Conservation (phyloP, 2,329 filamentous ascomycete species). For the Stromatinia cepivora region DNA sequence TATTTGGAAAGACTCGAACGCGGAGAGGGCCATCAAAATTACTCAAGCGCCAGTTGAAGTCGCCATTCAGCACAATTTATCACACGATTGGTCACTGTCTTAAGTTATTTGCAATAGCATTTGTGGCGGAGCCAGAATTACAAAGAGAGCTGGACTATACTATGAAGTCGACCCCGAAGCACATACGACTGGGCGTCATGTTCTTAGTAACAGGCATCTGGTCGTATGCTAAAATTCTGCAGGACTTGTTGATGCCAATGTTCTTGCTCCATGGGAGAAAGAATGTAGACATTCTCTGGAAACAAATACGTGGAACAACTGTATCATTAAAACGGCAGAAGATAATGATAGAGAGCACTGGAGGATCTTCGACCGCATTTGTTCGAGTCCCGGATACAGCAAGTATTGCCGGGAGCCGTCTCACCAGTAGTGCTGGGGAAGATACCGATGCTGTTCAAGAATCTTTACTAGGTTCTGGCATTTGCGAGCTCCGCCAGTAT, state of each 20-base stretch:
- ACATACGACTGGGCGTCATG: slow-evolving; percentile 40
- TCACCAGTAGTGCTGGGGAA: not conserved
- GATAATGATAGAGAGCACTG: slow-evolving; percentile 49
- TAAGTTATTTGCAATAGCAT: slow-evolving; percentile 47
- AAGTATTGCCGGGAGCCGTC: not conserved
- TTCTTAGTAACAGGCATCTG: slow-evolving; percentile 39
- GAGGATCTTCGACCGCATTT: slow-evolving; percentile 52
- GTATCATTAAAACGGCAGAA: slow-evolving; percentile 36
- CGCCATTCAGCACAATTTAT: slow-evolving; percentile 41
- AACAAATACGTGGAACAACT: slow-evolving; percentile 21
- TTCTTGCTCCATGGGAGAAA: slow-evolving; percentile 40
- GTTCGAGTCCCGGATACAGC: slow-evolving; percentile 31
- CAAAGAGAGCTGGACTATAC: slow-evolving; percentile 46
- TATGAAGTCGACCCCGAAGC: slow-evolving; percentile 9
- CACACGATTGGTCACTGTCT: slow-evolving; percentile 38
- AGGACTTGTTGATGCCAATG: slow-evolving; percentile 25
- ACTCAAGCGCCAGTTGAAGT: slow-evolving; percentile 25
- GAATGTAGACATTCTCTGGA: slow-evolving; percentile 11
- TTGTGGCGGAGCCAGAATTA: slow-evolving; percentile 48
- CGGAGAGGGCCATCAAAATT: not conserved
- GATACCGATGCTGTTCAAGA: slow-evolving; percentile 4
- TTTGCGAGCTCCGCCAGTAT: slow-evolving; percentile 19
- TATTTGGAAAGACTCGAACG: slow-evolving; percentile 5
- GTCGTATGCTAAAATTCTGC: slow-evolving; percentile 23
- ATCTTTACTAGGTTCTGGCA: slow-evolving; percentile 16